phyloP scores from a whole-genome alignment of 2,329 filamentous ascomycete species.

The Cryoendolithus antarcticus region DNA sequence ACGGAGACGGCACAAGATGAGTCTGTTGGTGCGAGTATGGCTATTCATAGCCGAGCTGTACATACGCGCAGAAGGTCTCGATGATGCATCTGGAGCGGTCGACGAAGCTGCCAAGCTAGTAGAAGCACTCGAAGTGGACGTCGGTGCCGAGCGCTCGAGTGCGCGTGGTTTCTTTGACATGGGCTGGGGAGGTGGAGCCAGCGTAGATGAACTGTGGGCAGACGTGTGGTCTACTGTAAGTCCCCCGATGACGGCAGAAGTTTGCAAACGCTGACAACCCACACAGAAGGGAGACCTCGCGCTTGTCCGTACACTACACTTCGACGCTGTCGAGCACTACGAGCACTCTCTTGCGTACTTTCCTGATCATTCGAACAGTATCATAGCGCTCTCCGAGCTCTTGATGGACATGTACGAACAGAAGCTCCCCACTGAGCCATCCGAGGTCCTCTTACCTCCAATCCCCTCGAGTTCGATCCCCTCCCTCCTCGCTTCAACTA shows the following conservation, averaged over 20 bases:
- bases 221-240: constrained; percentile 73
- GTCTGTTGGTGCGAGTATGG: constrained; percentile 68
- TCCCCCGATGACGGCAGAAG: constrained; percentile 4
- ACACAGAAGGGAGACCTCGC: constrained; percentile 55
- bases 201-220: constrained; percentile 70
- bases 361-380: constrained; percentile 67
- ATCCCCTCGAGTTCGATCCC: not conserved
- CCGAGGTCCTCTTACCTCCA: constrained; percentile 25
- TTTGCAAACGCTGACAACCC: constrained; percentile 9
- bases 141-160: constrained; percentile 49
- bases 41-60: constrained; percentile 83
- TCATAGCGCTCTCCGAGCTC: constrained; percentile 70
- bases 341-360: constrained; percentile 71
- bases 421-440: constrained; percentile 45
- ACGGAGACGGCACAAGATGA: constrained; percentile 43
- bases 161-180: constrained; percentile 49
- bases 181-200: constrained; percentile 70
- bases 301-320: constrained; percentile 47
- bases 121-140: constrained; percentile 55
- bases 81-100: constrained; percentile 69
- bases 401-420: constrained; percentile 74
- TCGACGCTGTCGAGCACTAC: constrained; percentile 62
- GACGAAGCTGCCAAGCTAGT: constrained; percentile 71
- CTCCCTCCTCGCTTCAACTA: constrained; percentile 1
- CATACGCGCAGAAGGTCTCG: constrained; percentile 62